These are phyloP conservation scores for Lepidium sativum DNA, from an alignment of 345 rosid genomes.

Conservation along the genomic window DNA sequence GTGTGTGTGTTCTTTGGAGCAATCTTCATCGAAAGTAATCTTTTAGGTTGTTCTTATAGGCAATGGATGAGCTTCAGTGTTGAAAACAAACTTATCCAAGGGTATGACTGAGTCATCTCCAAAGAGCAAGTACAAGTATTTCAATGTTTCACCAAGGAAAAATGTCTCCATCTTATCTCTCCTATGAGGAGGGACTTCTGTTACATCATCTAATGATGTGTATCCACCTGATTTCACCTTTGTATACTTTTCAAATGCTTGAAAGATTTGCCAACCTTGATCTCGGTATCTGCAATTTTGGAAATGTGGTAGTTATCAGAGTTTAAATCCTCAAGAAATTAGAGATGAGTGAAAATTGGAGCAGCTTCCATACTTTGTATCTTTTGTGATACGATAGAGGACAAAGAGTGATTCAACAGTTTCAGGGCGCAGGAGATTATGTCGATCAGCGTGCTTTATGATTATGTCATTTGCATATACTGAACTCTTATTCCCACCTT, in stretches of 20 bases:
- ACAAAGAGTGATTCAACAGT: slow-evolving; percentile 92
- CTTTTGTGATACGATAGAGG: slow-evolving; percentile 76
- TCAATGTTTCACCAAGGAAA: slow-evolving; percentile 85
- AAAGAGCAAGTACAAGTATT: slow-evolving; percentile 86
- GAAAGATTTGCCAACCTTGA: slow-evolving; percentile 97
- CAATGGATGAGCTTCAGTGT: slow-evolving; percentile 92
- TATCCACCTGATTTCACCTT: slow-evolving; percentile 83
- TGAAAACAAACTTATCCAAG: slow-evolving; percentile 76
- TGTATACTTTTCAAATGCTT: slow-evolving; percentile 82
- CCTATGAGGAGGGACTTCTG: slow-evolving; percentile 61
- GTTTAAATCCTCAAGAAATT: not conserved
- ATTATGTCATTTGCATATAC: slow-evolving; percentile 70
- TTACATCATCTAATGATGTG: slow-evolving; percentile 76
- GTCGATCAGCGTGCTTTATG: slow-evolving; percentile 78
- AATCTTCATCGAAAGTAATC: slow-evolving; percentile 13
- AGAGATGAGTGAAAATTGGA: slow-evolving; percentile 5
- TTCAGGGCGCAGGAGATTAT: slow-evolving; percentile 92
- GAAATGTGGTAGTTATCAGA: not conserved
- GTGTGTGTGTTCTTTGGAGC: slow-evolving; percentile 2
- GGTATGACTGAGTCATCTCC: slow-evolving; percentile 65
- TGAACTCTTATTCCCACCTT: slow-evolving; percentile 86
- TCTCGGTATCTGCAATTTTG: slow-evolving; percentile 58
- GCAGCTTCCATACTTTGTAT: slow-evolving; percentile 50
- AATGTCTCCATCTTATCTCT: slow-evolving; percentile 97
- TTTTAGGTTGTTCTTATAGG: slow-evolving; percentile 44